Base-by-base conservation (phyloP, 305 asterid genomes). In the Ilex paraguariensis region DNA sequence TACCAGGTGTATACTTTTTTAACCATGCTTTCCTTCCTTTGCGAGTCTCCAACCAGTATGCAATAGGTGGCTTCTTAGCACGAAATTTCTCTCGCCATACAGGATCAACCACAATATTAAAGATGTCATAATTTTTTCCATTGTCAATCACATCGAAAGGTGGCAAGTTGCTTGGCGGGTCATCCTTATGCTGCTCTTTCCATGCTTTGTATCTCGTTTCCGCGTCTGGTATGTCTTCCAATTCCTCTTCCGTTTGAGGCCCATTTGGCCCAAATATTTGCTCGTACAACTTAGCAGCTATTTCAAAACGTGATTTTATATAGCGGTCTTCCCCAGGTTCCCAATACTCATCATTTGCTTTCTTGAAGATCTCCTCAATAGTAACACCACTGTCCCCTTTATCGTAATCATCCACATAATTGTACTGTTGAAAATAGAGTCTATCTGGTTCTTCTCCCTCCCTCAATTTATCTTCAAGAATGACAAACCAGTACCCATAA, bases 211-310 rank as follows among this genome's bases (percentile, higher is more conserved):
- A 93, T 77, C 97, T 85, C 50, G 85, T 81, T 70, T 78, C 83
- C 14, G 97, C 93, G 73, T 93, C 99, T 56, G 83, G 77, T 72
- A 90, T 78, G 54, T 85, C 95, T 78, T 90, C 96, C 75, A 93
- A 65, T 64, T 90, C 97, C 71, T 90, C 99, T 75, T 90, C 99
- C 30, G 91, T 84, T 74, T 93, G 97, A 11, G 97, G 96, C 61
- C 99, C 96, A 70, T 93, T 93, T 57, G 99, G 99, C 65, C 99
- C 99, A 77, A 93, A 93, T 48, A 93, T 75, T 77, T 93, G 95
- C 83, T 93, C 99, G 62, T 84, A 93, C 70, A 93, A 71, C 83
- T 88, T 90, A 53, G 95, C 81, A 54, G 84, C 95, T 33, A 70
- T 76, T 80, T 93, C 99, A 69, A 70, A 84, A 40, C 95, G 95